These are phyloP conservation scores for Mediolabrus comicus DNA, from an alignment of 108 stramenopile species.

Conservation along the genomic window DNA sequence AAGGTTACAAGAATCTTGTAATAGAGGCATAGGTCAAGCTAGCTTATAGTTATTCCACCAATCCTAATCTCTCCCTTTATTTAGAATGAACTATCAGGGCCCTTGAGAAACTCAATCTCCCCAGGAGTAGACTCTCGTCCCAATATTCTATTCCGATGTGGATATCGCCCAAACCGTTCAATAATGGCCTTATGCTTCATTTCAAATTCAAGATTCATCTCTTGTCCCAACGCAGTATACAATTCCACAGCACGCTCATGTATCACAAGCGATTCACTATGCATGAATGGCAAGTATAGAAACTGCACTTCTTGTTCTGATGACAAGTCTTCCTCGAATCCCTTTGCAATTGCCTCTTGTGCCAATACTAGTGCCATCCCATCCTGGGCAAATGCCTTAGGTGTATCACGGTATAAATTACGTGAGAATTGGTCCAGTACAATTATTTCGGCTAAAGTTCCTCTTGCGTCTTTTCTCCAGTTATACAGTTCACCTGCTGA, in stretches of 20 bases:
- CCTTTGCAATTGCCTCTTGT: constrained; percentile 11
- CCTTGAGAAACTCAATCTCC: constrained; percentile 58
- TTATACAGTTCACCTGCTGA: constrained; percentile 10
- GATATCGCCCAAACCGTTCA: constrained; percentile 72
- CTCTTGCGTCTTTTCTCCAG: constrained; percentile 49
- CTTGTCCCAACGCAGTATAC: background rate
- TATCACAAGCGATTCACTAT: constrained; percentile 45
- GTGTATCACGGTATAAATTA: constrained; percentile 60
- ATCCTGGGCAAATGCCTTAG: constrained; percentile 68
- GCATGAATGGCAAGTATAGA: constrained; percentile 52
- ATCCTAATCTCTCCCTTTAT: too few species aligned
- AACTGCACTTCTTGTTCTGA: constrained; percentile 10
- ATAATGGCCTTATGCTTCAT: constrained; percentile 56
- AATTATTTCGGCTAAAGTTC: constrained; percentile 49
- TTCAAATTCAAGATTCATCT: constrained; percentile 9
- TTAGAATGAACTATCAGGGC: constrained; percentile 13
- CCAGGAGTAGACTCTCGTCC: constrained; percentile 52
- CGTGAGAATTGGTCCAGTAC: constrained; percentile 71
- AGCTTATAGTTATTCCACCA: too few species aligned
- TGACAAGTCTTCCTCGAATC: constrained; percentile 11
- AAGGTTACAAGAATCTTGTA: too few species aligned
- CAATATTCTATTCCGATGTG: constrained; percentile 59
- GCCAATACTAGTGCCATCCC: constrained; percentile 22
- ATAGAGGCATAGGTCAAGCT: too few species aligned
- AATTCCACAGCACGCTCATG: constrained; percentile 32